Evolutionary conservation across 225 moss, liverwort and hornwort species (phyloP), one percentile per base, ranked within the genome.

Genomic region (Physcomitrium patens): DNA sequence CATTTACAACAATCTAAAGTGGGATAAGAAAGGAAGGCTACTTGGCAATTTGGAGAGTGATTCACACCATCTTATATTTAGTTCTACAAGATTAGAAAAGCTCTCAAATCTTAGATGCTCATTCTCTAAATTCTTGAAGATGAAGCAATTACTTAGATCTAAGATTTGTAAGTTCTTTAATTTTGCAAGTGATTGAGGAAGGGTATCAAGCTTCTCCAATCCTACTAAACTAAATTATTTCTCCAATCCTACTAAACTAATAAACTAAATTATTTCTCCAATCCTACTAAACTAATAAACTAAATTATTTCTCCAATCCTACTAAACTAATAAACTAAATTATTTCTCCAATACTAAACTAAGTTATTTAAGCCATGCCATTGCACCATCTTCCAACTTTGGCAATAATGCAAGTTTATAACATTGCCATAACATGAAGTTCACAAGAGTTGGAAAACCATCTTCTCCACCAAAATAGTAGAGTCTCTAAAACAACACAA

Each of bases 401-500:
- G 58, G 76, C 31, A 76, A 76, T 5, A 47, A 57, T 59, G 76
- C 67, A 59, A 76, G 8, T 67, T 68, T 68, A 58, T 68, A n/a
- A 26, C 76, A 76, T 13, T 0, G 47, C 19, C 0, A 59, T 17
- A 76, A 0, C 31, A n/a, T 3, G 0, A 76, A 27, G 27, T 49
- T 3, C 59, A 67, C 31, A 8, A 76, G 76, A 59, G 67, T 19
- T 48, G 76, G 76, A 47, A 76, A 76, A 19, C 7, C 76, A n/a
- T n/a, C n/a, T n/a, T n/a, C n/a, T n/a, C n/a, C n/a, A n/a, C n/a
- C n/a, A n/a, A n/a, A n/a, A 67, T 76, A 67, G 76, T 26, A 76
- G 58, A 68, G 3, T 18, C 59, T 49, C 19, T 10, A 76, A 17
- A 31, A 0, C 76, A 59, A 44, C 22, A 68, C 76, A 76, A 0